A percentile compares a stretch with the other conserved stretches of the same genome.
phyloP scores from a whole-genome alignment of 257 asterid species.

The Misopates orontium region DNA sequence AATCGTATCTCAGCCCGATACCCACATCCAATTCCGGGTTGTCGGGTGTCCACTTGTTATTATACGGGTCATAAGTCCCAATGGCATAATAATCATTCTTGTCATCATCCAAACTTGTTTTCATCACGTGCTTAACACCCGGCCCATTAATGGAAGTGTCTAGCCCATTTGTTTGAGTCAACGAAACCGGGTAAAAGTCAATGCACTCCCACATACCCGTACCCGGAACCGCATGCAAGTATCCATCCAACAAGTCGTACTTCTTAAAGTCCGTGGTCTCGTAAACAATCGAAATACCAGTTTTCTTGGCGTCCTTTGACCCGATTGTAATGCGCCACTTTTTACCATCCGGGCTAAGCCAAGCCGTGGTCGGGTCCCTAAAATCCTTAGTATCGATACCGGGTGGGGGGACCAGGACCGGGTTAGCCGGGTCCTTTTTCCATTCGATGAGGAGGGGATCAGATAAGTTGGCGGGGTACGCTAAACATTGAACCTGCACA shows the following conservation, averaged over 20 bases:
- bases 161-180: conserved; percentile 38
- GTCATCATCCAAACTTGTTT: conserved; percentile 53
- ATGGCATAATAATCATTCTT: conserved; percentile 51
- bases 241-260: conserved; percentile 39
- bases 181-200: conserved; percentile 58
- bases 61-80: conserved; percentile 46
- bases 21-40: conserved; percentile 57
- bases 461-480: conserved; percentile 69
- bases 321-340: conserved; percentile 69
- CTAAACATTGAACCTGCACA: conserved; percentile 80
- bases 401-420: conserved; percentile 77
- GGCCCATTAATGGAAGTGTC: conserved; percentile 61
- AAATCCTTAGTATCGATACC: conserved; percentile 66
- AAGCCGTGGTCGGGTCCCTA: conserved; percentile 85
- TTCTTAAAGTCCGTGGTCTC: conserved; percentile 46
- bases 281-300: conserved; percentile 49
- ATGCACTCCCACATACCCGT: conserved; percentile 82
- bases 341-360: conserved; percentile 56
- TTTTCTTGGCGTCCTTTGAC: conserved; percentile 41
- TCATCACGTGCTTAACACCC: conserved; percentile 51
- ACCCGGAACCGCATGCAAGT: conserved; percentile 48
- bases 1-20: conserved; percentile 50
- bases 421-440: conserved; percentile 66
- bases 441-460: conserved; percentile 78
- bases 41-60: conserved; percentile 54